Evolutionary conservation across 176 grass and related monocot genomes (phyloP).

Genomic region (Cymbopogon citratus): DNA sequence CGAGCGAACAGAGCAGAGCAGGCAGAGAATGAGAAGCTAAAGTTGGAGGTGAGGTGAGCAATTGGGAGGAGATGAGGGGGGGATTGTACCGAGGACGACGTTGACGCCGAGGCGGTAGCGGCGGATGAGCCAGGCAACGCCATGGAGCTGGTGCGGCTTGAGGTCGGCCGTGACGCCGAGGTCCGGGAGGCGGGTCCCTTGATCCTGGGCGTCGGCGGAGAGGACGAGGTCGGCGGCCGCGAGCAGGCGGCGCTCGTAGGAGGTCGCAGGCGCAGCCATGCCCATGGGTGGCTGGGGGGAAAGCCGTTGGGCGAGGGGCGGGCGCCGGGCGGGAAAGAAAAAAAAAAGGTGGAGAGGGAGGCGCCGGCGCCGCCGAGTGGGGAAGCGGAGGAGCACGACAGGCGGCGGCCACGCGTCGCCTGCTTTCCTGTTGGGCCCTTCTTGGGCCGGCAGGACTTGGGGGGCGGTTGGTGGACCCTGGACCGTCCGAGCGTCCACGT

Average conservation of each 20-base stretch:
- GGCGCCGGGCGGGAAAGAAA: neutral
- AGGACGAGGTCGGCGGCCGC: constrained; percentile 57
- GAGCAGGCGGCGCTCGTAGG: constrained; percentile 56
- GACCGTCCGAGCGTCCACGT: too few species aligned
- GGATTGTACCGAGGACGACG: constrained; percentile 56
- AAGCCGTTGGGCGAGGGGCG: neutral
- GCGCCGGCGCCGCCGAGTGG: too few species aligned
- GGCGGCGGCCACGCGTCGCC: neutral
- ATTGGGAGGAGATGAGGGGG: neutral
- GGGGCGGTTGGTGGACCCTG: neutral
- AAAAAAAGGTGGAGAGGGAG: neutral
- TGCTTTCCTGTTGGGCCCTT: neutral
- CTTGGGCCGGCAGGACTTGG: neutral
- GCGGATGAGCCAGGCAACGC: constrained; percentile 71
- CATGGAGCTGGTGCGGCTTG: constrained; percentile 79
- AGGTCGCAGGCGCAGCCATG: neutral
- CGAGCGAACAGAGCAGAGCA: neutral
- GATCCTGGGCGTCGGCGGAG: constrained; percentile 24
- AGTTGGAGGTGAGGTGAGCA: neutral
- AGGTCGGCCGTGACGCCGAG: constrained; percentile 61
- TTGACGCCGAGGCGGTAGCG: constrained; percentile 81
- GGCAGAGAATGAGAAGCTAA: neutral
- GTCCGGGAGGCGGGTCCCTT: neutral
- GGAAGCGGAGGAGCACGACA: neutral
- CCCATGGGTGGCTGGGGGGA: too few species aligned